Conservation (phyloP, 129 eudicot genomes). For the Flaveria sonorensis region DNA sequence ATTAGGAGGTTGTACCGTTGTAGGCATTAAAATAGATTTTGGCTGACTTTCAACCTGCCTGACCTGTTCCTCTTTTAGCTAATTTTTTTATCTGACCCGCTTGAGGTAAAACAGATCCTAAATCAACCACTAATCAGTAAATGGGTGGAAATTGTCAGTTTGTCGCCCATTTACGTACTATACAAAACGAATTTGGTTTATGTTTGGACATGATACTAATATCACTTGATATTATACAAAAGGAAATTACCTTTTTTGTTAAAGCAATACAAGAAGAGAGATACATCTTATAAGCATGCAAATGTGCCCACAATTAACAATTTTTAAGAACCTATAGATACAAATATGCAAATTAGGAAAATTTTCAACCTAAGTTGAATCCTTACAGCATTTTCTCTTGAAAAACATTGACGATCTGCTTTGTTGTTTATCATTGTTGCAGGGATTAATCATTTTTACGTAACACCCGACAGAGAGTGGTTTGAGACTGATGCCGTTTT, state of each 20-base stretch:
- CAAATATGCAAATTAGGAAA: slow-evolving; percentile 10
- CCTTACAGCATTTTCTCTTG: slow-evolving; percentile 15
- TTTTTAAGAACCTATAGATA: not conserved
- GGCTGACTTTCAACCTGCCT: not conserved
- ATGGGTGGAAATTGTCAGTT: not conserved
- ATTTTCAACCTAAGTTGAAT: not conserved
- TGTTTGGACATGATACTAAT: not conserved
- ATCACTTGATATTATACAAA: slow-evolving; percentile 8
- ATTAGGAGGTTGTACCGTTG: not conserved
- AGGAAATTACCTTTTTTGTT: not conserved
- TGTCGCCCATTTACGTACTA: not conserved
- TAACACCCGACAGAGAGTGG: slow-evolving; percentile 95
- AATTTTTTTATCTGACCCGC: not conserved
- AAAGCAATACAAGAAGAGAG: slow-evolving; percentile 8
- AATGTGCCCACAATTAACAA: not conserved
- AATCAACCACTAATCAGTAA: not conserved
- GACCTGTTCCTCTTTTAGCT: not conserved
- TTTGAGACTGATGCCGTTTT: slow-evolving; percentile 98
- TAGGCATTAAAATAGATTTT: too few relatives aligned
- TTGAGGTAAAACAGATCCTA: not conserved
- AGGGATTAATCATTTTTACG: slow-evolving; percentile 97
- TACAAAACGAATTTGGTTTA: not conserved
- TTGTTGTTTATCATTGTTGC: slow-evolving; percentile 30
- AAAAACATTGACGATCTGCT: not conserved
- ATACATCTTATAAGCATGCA: slow-evolving; percentile 10